Evolutionary conservation across 2,329 filamentous ascomycete species (phyloP).

Genomic region (Trichoderma sp.): DNA sequence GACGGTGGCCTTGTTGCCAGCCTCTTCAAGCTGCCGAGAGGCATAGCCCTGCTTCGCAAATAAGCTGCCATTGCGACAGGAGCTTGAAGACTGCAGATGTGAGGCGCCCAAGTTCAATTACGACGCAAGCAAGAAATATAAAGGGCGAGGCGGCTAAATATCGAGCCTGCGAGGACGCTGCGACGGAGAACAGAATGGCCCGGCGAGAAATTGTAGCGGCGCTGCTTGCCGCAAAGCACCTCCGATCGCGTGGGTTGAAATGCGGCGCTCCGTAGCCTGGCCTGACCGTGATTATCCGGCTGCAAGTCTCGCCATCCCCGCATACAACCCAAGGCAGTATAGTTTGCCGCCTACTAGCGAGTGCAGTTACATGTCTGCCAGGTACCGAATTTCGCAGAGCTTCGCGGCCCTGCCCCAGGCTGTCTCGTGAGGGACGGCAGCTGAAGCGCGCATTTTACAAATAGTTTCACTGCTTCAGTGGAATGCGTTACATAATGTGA

Average conservation of each 20-base stretch:
- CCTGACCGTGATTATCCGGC: constrained; percentile 35
- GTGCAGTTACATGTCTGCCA: neutral
- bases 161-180: constrained; percentile 20
- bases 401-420: neutral
- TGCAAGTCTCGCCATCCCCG: constrained; percentile 25
- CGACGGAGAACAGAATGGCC: neutral
- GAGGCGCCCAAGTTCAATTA: neutral
- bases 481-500: neutral
- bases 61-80: constrained; percentile 50
- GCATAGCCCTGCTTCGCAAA: constrained; percentile 54
- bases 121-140: neutral
- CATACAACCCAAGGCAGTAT: constrained; percentile 1
- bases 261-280: constrained; percentile 28
- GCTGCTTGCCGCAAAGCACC: constrained; percentile 15
- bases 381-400: neutral
- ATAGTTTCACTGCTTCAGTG: neutral
- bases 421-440: neutral
- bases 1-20: constrained; percentile 35
- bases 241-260: constrained; percentile 15
- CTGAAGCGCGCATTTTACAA: neutral
- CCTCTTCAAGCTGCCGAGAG: constrained; percentile 49
- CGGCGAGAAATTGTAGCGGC: neutral
- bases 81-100: neutral
- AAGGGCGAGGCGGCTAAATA: neutral
- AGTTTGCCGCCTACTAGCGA: neutral